Conservation (phyloP, 805 yeast species). For the Lipomyces oligophaga region DNA sequence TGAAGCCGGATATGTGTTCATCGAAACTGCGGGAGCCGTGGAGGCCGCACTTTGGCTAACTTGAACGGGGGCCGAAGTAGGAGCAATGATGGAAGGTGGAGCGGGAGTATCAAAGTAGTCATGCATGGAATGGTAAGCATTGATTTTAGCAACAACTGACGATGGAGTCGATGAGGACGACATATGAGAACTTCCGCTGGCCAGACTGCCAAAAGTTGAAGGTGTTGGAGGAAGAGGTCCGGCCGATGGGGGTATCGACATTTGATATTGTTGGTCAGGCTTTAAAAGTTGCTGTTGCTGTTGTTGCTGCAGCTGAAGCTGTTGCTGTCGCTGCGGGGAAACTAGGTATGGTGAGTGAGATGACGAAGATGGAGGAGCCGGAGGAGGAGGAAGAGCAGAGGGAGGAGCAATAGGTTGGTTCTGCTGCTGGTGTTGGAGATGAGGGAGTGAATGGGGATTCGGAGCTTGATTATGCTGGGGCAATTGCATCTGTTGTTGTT, state of each 20-base stretch:
- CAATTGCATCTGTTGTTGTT: constrained; percentile 25
- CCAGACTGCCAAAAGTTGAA: neutral
- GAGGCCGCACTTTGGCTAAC: too few relatives aligned
- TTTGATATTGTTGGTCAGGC: constrained; percentile 8
- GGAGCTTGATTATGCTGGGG: constrained; percentile 23
- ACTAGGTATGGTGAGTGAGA: constrained; percentile 10
- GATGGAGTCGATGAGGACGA: constrained; percentile 9
- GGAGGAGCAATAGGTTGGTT: neutral
- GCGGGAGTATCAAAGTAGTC: constrained; percentile 20
- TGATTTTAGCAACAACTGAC: constrained; percentile 18
- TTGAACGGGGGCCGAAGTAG: too few relatives aligned
- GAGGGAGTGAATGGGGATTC: constrained; percentile 9
- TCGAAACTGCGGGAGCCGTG: too few relatives aligned
- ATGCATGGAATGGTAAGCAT: constrained; percentile 14
- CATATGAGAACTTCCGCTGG: neutral
- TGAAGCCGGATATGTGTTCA: too few relatives aligned
- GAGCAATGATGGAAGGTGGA: neutral
- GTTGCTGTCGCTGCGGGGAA: constrained; percentile 11
- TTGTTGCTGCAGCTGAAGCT: constrained; percentile 5
- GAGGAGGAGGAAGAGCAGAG: neutral
- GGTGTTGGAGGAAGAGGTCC: neutral
- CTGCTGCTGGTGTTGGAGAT: constrained; percentile 8
- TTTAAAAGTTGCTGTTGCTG: constrained; percentile 14
- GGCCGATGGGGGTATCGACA: neutral
- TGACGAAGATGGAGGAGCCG: constrained; percentile 16